phyloP scores from a whole-genome alignment of 768 basidiomycete genomes.

The Pleurotus sapidus region DNA sequence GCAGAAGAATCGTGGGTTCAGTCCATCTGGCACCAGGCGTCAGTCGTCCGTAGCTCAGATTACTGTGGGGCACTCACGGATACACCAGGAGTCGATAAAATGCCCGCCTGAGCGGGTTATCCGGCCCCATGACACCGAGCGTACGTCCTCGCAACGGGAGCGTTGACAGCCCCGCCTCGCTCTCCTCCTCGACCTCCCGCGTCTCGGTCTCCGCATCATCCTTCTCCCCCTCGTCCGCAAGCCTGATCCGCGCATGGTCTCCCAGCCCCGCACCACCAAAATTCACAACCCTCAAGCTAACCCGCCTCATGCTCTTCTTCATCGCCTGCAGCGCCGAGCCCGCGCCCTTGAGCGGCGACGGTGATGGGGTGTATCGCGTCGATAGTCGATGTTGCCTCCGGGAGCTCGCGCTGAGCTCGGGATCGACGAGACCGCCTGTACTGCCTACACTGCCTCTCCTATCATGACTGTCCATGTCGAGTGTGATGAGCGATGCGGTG shows the following conservation, averaged over 20 bases:
- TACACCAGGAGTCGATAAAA: conserved; percentile 70
- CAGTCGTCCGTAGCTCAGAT: neutral
- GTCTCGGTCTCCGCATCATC: conserved; percentile 10
- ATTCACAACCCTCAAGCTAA: conserved; percentile 82
- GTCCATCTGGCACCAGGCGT: conserved; percentile 56
- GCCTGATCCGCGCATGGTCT: conserved; percentile 42
- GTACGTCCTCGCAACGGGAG: conserved; percentile 73
- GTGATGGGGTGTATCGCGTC: conserved; percentile 47
- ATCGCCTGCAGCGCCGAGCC: conserved; percentile 57
- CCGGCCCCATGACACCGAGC: conserved; percentile 71
- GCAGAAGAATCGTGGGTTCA: conserved; percentile 77
- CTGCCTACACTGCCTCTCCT: conserved; percentile 41
- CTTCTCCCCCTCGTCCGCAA: conserved; percentile 40
- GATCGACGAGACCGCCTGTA: conserved; percentile 35
- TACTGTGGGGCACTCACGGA: conserved; percentile 48
- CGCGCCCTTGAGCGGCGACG: conserved; percentile 62
- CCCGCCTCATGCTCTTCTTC: conserved; percentile 54
- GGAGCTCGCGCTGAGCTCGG: conserved; percentile 45
- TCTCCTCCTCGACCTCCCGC: conserved; percentile 29
- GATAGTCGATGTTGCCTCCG: conserved; percentile 39
- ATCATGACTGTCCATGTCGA: conserved; percentile 29
- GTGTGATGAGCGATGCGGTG: conserved; percentile 47
- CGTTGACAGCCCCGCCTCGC: conserved; percentile 33
- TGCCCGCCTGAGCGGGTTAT: conserved; percentile 57
- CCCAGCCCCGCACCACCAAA: conserved; percentile 60